These are phyloP conservation scores for Haemoproteus tartakovskyi DNA, from an alignment of 169 alveolate genomes.

Conservation along the genomic window DNA sequence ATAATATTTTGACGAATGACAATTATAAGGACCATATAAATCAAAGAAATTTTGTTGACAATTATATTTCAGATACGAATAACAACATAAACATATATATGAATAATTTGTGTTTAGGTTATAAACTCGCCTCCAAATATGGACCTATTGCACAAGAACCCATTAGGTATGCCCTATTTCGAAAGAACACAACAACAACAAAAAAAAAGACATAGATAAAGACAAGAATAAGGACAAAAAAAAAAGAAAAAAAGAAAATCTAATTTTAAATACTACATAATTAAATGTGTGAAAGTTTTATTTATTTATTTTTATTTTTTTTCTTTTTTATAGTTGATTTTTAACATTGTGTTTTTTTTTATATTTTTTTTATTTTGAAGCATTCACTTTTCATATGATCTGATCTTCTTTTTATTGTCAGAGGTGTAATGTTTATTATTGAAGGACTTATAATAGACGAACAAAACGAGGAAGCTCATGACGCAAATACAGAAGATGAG, in stretches of 20 bases:
- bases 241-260: too few relatives aligned
- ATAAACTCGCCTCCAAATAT: constrained; percentile 89
- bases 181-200: too few relatives aligned
- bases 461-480: constrained; percentile 7
- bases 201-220: too few relatives aligned
- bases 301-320: too few relatives aligned
- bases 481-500: neutral
- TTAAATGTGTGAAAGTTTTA: too few relatives aligned
- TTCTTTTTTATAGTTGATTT: too few relatives aligned
- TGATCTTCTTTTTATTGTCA: neutral
- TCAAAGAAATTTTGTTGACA: constrained; percentile 36
- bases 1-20: constrained; percentile 48
- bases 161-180: too few relatives aligned
- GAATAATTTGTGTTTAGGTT: constrained; percentile 79
- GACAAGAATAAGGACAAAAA: too few relatives aligned
- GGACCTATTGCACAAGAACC: constrained; percentile 96
- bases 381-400: too few relatives aligned
- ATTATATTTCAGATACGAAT: constrained; percentile 55
- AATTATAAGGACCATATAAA: constrained; percentile 39
- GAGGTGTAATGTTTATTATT: constrained; percentile 44
- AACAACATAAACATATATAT: constrained; percentile 53
- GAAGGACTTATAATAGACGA: constrained; percentile 61
- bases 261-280: too few relatives aligned
- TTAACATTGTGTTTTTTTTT: neutral
- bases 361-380: constrained; percentile 3